phyloP scores from a whole-genome alignment of 2,329 filamentous ascomycete genomes.

The Neonectria ditissima region DNA sequence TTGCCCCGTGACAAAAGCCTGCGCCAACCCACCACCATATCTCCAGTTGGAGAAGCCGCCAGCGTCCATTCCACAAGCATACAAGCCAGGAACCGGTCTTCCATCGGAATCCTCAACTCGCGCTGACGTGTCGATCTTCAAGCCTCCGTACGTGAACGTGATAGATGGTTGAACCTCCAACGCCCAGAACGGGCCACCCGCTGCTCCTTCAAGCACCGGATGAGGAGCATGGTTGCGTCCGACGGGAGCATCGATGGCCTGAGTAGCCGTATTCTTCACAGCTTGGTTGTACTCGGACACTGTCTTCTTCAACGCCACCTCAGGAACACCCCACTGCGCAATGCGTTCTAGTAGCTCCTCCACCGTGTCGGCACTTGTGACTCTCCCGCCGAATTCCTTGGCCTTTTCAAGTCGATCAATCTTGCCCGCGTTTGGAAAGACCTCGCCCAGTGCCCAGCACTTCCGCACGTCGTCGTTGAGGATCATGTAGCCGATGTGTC shows the following conservation, averaged over 20 bases:
- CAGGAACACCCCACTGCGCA: constrained; percentile 24
- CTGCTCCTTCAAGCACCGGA: constrained; percentile 15
- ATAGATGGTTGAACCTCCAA: constrained; percentile 32
- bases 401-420: constrained; percentile 33
- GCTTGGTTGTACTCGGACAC: constrained; percentile 20
- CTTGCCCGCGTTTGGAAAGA: constrained; percentile 28
- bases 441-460: constrained; percentile 27
- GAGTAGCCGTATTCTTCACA: background rate
- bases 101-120: constrained; percentile 17
- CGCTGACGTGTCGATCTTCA: constrained; percentile 26
- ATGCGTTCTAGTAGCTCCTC: constrained; percentile 16
- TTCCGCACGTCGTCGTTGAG: constrained; percentile 27
- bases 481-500: constrained; percentile 29
- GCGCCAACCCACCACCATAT: constrained; percentile 28
- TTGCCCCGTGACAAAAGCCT: constrained; percentile 28
- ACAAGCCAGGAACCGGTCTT: constrained; percentile 20
- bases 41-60: constrained; percentile 31
- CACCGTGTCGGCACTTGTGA: constrained; percentile 18
- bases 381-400: constrained; percentile 27
- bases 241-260: constrained; percentile 18
- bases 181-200: constrained; percentile 27
- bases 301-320: constrained; percentile 12
- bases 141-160: constrained; percentile 28
- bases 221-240: constrained; percentile 26
- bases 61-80: constrained; percentile 30